Evolutionary conservation across 768 basidiomycete genomes (phyloP).

Genomic region (Amanita phalloides): DNA sequence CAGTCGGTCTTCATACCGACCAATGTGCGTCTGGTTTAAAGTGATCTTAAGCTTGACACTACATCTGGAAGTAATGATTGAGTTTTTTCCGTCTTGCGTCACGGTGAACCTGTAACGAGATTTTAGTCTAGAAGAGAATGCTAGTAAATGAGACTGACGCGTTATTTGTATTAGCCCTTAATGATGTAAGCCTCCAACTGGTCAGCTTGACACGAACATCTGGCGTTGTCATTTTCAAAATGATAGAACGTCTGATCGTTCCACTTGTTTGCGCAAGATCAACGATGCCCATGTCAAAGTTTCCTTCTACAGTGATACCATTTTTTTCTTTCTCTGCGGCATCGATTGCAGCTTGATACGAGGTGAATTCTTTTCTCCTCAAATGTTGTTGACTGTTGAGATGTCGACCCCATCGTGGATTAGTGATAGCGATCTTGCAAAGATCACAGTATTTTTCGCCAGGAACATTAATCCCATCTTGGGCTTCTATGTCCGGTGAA

Average conservation of each 20-base stretch:
- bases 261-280: conserved; percentile 20
- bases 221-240: conserved; percentile 16
- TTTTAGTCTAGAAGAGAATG: not conserved
- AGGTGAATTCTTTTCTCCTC: conserved; percentile 24
- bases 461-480: conserved; percentile 11
- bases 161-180: conserved; percentile 16
- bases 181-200: conserved; percentile 18
- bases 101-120: conserved; percentile 17
- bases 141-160: conserved; percentile 12
- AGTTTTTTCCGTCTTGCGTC: conserved; percentile 7
- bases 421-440: conserved; percentile 16
- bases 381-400: conserved; percentile 18
- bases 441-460: conserved; percentile 16
- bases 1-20: conserved; percentile 41
- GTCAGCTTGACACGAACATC: conserved; percentile 18
- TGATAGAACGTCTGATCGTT: conserved; percentile 12
- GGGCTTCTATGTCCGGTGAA: conserved; percentile 19
- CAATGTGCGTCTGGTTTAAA: conserved; percentile 25
- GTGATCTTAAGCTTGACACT: conserved; percentile 20
- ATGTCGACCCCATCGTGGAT: conserved; percentile 24
- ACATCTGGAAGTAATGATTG: conserved; percentile 12
- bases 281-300: conserved; percentile 41
- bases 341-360: conserved; percentile 32
- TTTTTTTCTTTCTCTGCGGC: conserved; percentile 47
- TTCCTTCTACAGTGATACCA: conserved; percentile 31